Conservation (phyloP, 2,329 filamentous ascomycete genomes). For the Aspergillus tubingensis region DNA sequence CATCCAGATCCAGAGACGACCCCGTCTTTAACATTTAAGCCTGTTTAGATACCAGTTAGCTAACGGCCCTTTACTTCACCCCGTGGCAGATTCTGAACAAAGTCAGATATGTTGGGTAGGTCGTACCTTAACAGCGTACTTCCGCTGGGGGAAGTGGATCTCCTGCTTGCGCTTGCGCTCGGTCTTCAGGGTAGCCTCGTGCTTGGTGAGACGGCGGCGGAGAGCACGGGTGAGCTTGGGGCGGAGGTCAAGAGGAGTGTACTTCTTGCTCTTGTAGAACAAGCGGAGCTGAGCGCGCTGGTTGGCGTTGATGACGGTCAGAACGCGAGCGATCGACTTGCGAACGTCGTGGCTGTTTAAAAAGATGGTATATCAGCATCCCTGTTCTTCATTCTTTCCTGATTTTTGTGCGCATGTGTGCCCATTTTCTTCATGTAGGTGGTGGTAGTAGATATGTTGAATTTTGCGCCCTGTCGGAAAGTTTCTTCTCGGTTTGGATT, state of each 20-base stretch:
- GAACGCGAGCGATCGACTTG: constrained; percentile 98
- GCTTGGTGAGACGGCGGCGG: constrained; percentile 87
- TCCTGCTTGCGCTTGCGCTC: constrained; percentile 97
- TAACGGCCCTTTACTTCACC: too few relatives aligned
- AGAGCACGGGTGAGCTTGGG: constrained; percentile 98
- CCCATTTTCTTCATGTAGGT: neutral
- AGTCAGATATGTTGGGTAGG: neutral
- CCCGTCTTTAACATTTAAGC: constrained; percentile 32
- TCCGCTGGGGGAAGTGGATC: constrained; percentile 96
- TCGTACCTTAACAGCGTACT: constrained; percentile 96
- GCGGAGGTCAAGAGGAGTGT: constrained; percentile 96
- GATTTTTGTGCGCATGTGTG: neutral
- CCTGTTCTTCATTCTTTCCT: constrained; percentile 5
- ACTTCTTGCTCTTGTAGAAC: constrained; percentile 99
- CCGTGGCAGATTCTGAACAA: too few relatives aligned
- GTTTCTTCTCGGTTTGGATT: neutral
- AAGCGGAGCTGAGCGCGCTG: constrained; percentile 96
- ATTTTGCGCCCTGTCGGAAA: constrained; percentile 6
- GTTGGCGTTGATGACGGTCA: constrained; percentile 99
- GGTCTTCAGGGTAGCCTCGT: constrained; percentile 81
- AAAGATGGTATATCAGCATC: constrained; percentile 29
- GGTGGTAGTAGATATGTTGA: neutral
- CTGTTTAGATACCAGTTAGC: constrained; percentile 22
- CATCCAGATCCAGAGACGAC: constrained; percentile 37
- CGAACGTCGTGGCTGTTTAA: constrained; percentile 85